Evolutionary conservation across 768 basidiomycete genomes (phyloP).

Genomic region (Leccinum subgranulosum): DNA sequence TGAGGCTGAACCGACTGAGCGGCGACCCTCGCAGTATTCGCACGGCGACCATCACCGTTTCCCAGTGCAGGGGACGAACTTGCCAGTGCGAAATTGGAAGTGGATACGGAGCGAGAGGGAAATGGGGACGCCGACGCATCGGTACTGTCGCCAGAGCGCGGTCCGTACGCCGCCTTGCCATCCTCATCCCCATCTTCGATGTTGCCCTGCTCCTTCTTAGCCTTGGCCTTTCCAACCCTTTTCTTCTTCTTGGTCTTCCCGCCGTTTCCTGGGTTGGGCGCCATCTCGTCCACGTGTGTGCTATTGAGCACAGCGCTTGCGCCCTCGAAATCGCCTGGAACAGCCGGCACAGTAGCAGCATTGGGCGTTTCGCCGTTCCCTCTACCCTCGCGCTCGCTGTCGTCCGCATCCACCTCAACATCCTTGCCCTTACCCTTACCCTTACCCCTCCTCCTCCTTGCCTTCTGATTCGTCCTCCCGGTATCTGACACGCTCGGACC

Average conservation of each 20-base stretch:
- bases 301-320: not conserved
- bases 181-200: conserved; percentile 5
- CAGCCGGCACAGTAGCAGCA: not conserved
- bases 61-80: not conserved
- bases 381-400: not conserved
- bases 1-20: not conserved
- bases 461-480: not conserved
- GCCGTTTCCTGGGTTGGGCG: conserved; percentile 32
- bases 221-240: conserved; percentile 3
- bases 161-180: conserved; percentile 7
- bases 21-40: not conserved
- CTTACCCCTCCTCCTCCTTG: not conserved
- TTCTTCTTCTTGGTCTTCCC: conserved; percentile 37
- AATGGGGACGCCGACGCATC: conserved; percentile 10
- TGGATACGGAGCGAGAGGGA: not conserved
- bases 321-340: conserved; percentile 18
- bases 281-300: not conserved
- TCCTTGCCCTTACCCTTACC: not conserved
- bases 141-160: conserved; percentile 16
- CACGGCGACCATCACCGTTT: conserved; percentile 1
- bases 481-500: not conserved
- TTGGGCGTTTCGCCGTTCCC: no score
- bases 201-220: not conserved
- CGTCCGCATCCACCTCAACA: not conserved
- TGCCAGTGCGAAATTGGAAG: not conserved